Conservation (phyloP, 1,284 basidiomycete genomes). For the Xerocomus nothofagi region DNA sequence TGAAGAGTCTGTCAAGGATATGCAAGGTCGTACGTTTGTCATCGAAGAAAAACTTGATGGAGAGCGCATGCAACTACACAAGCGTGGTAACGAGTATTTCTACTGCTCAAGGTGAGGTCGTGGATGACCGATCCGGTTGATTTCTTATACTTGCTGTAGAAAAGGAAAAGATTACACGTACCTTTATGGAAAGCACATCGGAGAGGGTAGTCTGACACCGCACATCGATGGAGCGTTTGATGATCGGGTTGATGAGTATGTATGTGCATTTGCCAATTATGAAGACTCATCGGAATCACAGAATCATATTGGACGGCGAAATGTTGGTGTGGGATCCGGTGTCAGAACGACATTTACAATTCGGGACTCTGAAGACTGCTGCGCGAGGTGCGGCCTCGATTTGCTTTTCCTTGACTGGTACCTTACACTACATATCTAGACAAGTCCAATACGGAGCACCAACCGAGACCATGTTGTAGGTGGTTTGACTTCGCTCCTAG, state of each 20-base stretch:
- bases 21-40: slow-evolving; percentile 72
- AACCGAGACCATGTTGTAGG: slow-evolving; percentile 87
- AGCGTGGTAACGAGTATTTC: slow-evolving; percentile 82
- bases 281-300: slow-evolving; percentile 33
- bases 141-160: slow-evolving; percentile 40
- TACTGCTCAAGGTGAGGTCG: slow-evolving; percentile 79
- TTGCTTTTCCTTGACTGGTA: neutral
- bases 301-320: slow-evolving; percentile 92
- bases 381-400: slow-evolving; percentile 59
- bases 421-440: slow-evolving; percentile 42
- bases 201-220: slow-evolving; percentile 83
- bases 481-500: slow-evolving; percentile 13
- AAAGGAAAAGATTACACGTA: slow-evolving; percentile 95
- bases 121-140: neutral
- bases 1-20: slow-evolving; percentile 80
- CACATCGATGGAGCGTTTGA: slow-evolving; percentile 77
- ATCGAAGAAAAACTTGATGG: slow-evolving; percentile 97
- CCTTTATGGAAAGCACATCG: slow-evolving; percentile 82
- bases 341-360: slow-evolving; percentile 82
- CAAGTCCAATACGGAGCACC: slow-evolving; percentile 65
- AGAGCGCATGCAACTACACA: slow-evolving; percentile 93
- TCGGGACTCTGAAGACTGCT: slow-evolving; percentile 89
- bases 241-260: slow-evolving; percentile 76
- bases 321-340: slow-evolving; percentile 97
- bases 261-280: slow-evolving; percentile 6